Percentiles rank a stretch among this genome's conserved stretches.
phyloP scores from a whole-genome alignment of 2,329 filamentous ascomycete species.

The Exophiala aquamarina region DNA sequence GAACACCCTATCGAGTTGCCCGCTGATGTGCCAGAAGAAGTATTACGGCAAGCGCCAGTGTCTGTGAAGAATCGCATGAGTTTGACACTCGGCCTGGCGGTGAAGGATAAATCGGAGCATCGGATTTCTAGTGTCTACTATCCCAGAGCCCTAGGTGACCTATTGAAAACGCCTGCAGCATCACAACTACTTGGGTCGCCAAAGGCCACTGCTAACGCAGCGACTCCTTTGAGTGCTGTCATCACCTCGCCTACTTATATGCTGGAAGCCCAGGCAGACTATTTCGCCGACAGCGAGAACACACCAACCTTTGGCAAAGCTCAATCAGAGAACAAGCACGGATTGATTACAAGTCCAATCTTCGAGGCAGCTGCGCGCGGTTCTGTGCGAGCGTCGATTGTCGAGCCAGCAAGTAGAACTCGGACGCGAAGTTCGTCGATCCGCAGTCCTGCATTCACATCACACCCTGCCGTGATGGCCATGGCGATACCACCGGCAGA shows the following conservation, averaged over 20 bases:
- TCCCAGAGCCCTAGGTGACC: slow-evolving; percentile 19
- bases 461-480: slow-evolving; percentile 23
- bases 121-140: slow-evolving; percentile 26
- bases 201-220: slow-evolving; percentile 9
- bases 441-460: slow-evolving; percentile 21
- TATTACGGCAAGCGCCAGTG: slow-evolving; percentile 24
- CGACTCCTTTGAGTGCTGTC: slow-evolving; percentile 16
- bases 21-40: slow-evolving; percentile 26
- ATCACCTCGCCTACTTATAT: slow-evolving; percentile 8
- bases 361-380: slow-evolving; percentile 1
- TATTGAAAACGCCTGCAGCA: slow-evolving; percentile 19
- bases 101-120: slow-evolving; percentile 18
- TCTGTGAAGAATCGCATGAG: slow-evolving; percentile 27
- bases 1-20: slow-evolving; percentile 25
- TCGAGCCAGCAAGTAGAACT: slow-evolving; percentile 6
- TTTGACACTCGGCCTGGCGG: slow-evolving; percentile 21
- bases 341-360: slow-evolving; percentile 2
- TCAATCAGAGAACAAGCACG: slow-evolving; percentile 11
- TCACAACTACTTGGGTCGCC: slow-evolving; percentile 18
- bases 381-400: slow-evolving; percentile 15
- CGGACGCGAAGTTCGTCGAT: slow-evolving; percentile 14
- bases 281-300: slow-evolving; percentile 10
- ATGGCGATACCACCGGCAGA: slow-evolving; percentile 23
- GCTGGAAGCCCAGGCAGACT: slow-evolving; percentile 13
- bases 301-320: slow-evolving; percentile 15